phyloP scores from a whole-genome alignment of 108 stramenopile genomes.

The Craspedostauros australis region DNA sequence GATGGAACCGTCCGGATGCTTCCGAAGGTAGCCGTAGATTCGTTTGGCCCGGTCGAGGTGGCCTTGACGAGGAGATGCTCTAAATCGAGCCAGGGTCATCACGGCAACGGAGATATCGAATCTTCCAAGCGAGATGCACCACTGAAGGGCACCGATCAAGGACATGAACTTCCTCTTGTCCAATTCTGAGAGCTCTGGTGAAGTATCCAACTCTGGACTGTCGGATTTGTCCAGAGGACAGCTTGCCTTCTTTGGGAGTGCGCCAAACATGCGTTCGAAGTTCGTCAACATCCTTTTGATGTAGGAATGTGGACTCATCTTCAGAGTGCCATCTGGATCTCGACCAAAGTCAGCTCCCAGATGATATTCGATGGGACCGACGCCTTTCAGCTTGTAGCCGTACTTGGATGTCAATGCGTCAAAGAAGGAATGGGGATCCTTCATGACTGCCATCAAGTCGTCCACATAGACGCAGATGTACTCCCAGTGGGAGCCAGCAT shows the following conservation, averaged over 20 bases:
- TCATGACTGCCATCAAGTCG: no score
- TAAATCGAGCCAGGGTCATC: conserved; percentile 15
- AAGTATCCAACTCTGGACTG: conserved; percentile 27
- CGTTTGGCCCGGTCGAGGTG: conserved; percentile 10
- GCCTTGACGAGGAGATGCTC: conserved; percentile 8
- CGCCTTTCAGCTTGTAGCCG: conserved; percentile 25
- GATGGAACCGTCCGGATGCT: no score
- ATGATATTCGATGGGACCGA: conserved; percentile 1
- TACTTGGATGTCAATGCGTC: neutral
- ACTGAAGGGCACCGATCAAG: conserved; percentile 19
- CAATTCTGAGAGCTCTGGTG: conserved; percentile 4
- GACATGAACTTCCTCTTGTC: conserved; percentile 13
- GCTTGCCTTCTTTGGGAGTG: conserved; percentile 10
- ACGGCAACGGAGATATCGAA: conserved; percentile 23
- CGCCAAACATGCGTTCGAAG: conserved; percentile 16
- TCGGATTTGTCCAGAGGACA: conserved; percentile 14
- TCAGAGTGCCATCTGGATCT: conserved; percentile 9
- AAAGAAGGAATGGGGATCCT: conserved; percentile 9
- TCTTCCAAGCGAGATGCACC: conserved; percentile 20
- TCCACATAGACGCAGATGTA: conserved; percentile 1
- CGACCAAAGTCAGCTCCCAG: conserved; percentile 1
- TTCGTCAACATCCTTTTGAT: conserved; percentile 13
- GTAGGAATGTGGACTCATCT: conserved; percentile 5
- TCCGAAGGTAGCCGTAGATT: no score
- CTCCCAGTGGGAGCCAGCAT: neutral